These are phyloP conservation scores for Solanum hybrid DNA, from an alignment of 305 asterid genomes.

Conservation along the genomic window DNA sequence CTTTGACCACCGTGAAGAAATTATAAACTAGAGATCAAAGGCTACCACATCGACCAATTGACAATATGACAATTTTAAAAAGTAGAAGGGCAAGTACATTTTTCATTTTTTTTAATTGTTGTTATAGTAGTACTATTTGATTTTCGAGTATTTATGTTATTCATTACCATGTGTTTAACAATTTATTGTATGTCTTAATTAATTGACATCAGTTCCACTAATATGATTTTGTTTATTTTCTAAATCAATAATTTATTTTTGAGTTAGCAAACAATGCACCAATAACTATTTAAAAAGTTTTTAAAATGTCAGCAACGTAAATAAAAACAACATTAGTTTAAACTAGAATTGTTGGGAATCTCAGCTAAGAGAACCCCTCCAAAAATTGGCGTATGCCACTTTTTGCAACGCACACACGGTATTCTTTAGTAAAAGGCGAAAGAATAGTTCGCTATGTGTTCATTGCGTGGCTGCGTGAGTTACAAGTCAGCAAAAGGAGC, in stretches of 20 bases:
- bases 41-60: constrained; percentile 3
- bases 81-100: neutral
- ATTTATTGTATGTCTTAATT: too few species aligned
- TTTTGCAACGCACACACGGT: constrained; percentile 28
- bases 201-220: too few species aligned
- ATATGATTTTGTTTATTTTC: neutral
- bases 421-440: constrained; percentile 78
- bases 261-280: too few species aligned
- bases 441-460: constrained; percentile 62
- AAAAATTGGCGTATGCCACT: constrained; percentile 26
- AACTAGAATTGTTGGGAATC: too few species aligned
- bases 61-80: neutral
- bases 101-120: neutral
- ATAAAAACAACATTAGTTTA: too few species aligned
- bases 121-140: too few species aligned
- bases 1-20: constrained; percentile 7
- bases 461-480: constrained; percentile 19
- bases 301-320: too few species aligned
- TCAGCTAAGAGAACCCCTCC: neutral
- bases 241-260: too few species aligned
- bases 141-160: too few species aligned
- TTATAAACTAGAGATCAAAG: constrained; percentile 4
- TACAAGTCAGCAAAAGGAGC: too few species aligned
- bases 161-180: too few species aligned
- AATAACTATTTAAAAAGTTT: too few species aligned